Evolutionary conservation across 2,329 filamentous ascomycete genomes (phyloP).

Genomic region (Penicillium sp.): DNA sequence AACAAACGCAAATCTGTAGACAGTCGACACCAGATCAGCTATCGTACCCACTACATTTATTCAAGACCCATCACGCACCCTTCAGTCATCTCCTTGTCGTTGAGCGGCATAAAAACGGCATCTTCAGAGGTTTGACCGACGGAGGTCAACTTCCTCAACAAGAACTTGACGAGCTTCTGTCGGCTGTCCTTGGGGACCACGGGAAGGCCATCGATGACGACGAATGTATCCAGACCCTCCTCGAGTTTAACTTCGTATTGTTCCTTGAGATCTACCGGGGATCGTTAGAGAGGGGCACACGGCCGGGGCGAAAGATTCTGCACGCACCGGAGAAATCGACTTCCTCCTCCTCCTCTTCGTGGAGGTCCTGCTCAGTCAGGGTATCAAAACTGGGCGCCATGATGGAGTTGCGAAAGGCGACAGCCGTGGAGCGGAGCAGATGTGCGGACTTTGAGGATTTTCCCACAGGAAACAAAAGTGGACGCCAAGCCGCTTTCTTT

Average conservation of each 20-base stretch:
- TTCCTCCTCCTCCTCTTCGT: conserved; percentile 86
- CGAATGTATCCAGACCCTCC: conserved; percentile 92
- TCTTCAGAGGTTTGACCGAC: conserved; percentile 85
- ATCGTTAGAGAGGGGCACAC: conserved; percentile 29
- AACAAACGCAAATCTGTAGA: conserved; percentile 83
- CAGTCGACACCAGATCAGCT: conserved; percentile 15
- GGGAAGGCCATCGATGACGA: conserved; percentile 92
- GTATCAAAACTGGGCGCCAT: conserved; percentile 96
- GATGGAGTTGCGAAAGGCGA: conserved; percentile 42
- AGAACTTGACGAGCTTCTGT: conserved; percentile 91
- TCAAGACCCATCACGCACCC: conserved; percentile 57
- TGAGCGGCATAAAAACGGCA: conserved; percentile 88
- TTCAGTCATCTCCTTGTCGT: conserved; percentile 79
- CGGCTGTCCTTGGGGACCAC: conserved; percentile 85
- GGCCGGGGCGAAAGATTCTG: conserved; percentile 16
- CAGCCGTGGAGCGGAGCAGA: conserved; percentile 22
- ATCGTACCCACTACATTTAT: conserved; percentile 1
- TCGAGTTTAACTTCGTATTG: conserved; percentile 95
- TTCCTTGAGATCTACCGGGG: conserved; percentile 70
- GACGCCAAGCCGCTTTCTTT: conserved; percentile 31
- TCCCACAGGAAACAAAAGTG: conserved; percentile 37
- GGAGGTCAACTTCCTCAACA: conserved; percentile 85
- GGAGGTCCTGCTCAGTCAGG: conserved; percentile 86
- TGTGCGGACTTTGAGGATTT: conserved; percentile 31
- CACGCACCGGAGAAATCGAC: conserved; percentile 75